Percentiles rank a stretch among this genome's conserved stretches.
Evolutionary conservation across 495 filamentous ascomycete species (phyloP).

Genomic region (Aspergillus homomorphus): DNA sequence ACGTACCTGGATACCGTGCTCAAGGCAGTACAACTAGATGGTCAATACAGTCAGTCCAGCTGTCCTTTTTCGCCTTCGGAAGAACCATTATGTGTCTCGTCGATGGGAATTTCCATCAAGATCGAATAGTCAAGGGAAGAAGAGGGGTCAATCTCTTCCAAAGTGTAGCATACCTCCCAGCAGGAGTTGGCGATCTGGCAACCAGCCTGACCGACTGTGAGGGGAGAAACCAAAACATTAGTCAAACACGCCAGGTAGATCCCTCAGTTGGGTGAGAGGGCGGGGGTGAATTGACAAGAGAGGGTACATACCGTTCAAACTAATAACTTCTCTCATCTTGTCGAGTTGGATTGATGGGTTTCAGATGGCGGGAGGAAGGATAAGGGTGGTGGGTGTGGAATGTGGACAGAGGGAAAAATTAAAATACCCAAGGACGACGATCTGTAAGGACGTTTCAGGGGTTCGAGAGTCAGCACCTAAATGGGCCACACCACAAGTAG

Average conservation of each 20-base stretch:
- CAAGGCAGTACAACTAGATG: constrained; percentile 93
- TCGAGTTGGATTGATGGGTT: constrained; percentile 34
- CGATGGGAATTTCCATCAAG: neutral
- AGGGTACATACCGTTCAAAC: constrained; percentile 84
- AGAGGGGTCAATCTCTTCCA: neutral
- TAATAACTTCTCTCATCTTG: constrained; percentile 98
- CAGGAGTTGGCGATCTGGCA: constrained; percentile 99
- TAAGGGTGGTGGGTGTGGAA: constrained; percentile 13
- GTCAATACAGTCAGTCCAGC: constrained; percentile 27
- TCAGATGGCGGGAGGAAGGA: constrained; percentile 14
- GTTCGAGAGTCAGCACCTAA: constrained; percentile 16
- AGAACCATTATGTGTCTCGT: neutral
- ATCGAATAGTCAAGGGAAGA: neutral
- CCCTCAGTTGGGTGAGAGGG: constrained; percentile 11
- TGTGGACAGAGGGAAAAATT: constrained; percentile 19
- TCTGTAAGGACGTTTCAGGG: constrained; percentile 30
- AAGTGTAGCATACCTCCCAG: constrained; percentile 77
- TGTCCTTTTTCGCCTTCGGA: neutral
- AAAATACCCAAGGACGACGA: constrained; percentile 20
- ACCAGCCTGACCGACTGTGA: constrained; percentile 95
- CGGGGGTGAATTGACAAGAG: constrained; percentile 8
- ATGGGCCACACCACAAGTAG: constrained; percentile 14
- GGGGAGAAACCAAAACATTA: constrained; percentile 23
- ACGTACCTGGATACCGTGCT: constrained; percentile 98
- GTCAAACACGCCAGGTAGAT: constrained; percentile 16